These are phyloP conservation scores for Vigna hirtella DNA, from an alignment of 306 rosid genomes.

Conservation along the genomic window DNA sequence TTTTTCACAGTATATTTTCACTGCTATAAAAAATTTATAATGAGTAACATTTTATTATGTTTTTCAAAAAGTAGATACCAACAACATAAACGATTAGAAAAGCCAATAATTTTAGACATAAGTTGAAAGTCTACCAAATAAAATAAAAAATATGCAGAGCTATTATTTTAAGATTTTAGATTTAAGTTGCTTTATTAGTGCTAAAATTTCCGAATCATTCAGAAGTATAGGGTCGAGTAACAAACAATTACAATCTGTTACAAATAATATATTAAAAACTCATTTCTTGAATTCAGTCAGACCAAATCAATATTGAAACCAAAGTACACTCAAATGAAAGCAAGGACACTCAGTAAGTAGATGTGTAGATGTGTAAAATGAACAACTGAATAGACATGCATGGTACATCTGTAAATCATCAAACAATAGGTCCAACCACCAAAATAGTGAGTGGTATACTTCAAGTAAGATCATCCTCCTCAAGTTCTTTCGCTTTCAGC, in stretches of 20 bases:
- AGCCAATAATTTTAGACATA: too few relatives aligned
- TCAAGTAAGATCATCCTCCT: constrained; percentile 97
- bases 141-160: too few relatives aligned
- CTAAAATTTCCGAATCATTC: too few relatives aligned
- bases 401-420: constrained; percentile 49
- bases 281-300: constrained; percentile 43
- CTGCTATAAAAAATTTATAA: neutral
- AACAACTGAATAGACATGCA: constrained; percentile 45
- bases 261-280: neutral
- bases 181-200: too few relatives aligned
- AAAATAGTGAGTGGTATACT: constrained; percentile 1
- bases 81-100: too few relatives aligned
- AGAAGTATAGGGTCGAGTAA: too few relatives aligned
- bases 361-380: constrained; percentile 28
- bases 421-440: constrained; percentile 46
- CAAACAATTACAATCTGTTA: too few relatives aligned
- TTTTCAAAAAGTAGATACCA: too few relatives aligned
- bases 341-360: constrained; percentile 45
- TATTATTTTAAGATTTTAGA: too few relatives aligned
- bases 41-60: neutral
- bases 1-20: neutral
- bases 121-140: too few relatives aligned
- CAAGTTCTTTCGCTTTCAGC: constrained; percentile 93
- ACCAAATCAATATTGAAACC: constrained; percentile 32
- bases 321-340: constrained; percentile 19